phyloP scores from a whole-genome alignment of 2,329 filamentous ascomycete genomes.

The Phoma sp. region DNA sequence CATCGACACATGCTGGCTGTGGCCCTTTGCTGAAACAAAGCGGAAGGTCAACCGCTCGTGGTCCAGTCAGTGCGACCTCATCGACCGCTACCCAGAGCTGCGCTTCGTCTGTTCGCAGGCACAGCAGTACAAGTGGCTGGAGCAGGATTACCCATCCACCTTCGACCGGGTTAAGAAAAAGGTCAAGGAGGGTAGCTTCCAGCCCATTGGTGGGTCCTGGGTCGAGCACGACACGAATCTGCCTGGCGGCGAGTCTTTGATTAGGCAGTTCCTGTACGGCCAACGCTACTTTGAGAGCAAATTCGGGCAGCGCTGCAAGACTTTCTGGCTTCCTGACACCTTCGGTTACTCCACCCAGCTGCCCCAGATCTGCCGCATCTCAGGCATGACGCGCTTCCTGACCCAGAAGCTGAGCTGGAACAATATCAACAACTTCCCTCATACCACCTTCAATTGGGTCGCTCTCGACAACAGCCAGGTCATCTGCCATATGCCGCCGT shows the following conservation, averaged over 20 bases:
- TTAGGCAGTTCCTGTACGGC: conserved; percentile 93
- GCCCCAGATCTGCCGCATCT: conserved; percentile 87
- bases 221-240: conserved; percentile 99
- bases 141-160: conserved; percentile 83
- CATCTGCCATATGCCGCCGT: conserved; percentile 94
- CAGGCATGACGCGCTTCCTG: conserved; percentile 96
- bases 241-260: conserved; percentile 91
- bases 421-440: conserved; percentile 98
- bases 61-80: conserved; percentile 94
- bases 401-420: conserved; percentile 99
- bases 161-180: conserved; percentile 91
- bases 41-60: conserved; percentile 94
- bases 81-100: conserved; percentile 94
- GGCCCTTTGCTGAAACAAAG: conserved; percentile 98
- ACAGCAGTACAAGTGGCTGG: conserved; percentile 98
- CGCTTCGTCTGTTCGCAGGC: conserved; percentile 92
- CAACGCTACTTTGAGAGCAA: conserved; percentile 93
- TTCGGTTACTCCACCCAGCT: conserved; percentile 97
- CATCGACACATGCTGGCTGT: conserved; percentile 98
- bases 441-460: conserved; percentile 99
- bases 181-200: conserved; percentile 88
- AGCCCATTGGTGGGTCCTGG: conserved; percentile 97
- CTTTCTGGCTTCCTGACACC: conserved; percentile 97
- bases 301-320: conserved; percentile 85
- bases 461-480: conserved; percentile 94